phyloP scores from a whole-genome alignment of 106 monocot species.

The Allium sativum region DNA sequence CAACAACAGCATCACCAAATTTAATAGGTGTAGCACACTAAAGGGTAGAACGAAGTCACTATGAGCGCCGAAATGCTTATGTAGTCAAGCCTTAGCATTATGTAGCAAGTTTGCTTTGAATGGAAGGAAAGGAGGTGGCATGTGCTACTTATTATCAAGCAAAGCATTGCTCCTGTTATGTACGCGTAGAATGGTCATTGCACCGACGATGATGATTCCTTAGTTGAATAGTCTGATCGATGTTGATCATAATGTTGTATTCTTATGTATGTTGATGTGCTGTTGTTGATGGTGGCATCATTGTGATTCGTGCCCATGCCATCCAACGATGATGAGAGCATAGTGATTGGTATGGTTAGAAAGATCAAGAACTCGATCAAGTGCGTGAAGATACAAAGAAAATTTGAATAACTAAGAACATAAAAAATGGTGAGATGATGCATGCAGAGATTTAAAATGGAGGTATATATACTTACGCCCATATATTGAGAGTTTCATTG shows the following conservation, averaged over 20 bases:
- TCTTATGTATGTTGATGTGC: not conserved
- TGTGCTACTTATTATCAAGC: conserved; percentile 49
- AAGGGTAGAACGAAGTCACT: conserved; percentile 76
- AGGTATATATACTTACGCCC: conserved; percentile 25
- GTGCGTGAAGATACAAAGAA: not conserved
- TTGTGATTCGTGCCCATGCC: not conserved
- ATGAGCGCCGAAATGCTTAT: conserved; percentile 46
- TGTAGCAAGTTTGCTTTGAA: conserved; percentile 6
- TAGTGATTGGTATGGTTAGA: not conserved
- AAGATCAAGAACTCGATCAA: conserved; percentile 8
- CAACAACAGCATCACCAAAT: too few species aligned
- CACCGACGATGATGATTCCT: not conserved
- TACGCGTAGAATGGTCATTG: conserved; percentile 48
- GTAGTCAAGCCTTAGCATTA: conserved; percentile 61
- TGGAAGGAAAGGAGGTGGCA: conserved; percentile 48
- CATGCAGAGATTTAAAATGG: not conserved
- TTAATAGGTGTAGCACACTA: conserved; percentile 72
- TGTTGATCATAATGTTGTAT: not conserved
- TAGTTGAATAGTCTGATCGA: not conserved
- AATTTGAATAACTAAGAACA: too few species aligned
- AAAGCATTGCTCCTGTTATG: conserved; percentile 48
- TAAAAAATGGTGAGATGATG: not conserved
- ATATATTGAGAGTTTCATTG: conserved; percentile 47
- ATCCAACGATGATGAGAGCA: conserved; percentile 11
- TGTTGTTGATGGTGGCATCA: not conserved